Evolutionary conservation across 140 eudicot species (phyloP).

Genomic region (Artemisia princeps): DNA sequence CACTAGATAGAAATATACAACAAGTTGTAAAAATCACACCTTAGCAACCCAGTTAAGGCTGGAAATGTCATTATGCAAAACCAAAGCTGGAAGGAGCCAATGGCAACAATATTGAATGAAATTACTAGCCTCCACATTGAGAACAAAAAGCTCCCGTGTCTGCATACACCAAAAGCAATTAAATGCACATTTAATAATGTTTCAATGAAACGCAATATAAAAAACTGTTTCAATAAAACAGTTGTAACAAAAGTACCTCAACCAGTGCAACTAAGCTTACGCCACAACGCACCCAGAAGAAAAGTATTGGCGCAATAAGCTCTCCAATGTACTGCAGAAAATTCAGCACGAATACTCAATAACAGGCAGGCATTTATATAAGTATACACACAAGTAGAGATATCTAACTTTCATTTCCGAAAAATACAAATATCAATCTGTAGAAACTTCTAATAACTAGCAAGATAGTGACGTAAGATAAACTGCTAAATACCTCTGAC

Average conservation of each 20-base stretch:
- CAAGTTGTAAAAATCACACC: slow-evolving; percentile 35
- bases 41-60: slow-evolving; percentile 68
- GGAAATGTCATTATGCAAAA: slow-evolving; percentile 58
- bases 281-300: slow-evolving; percentile 86
- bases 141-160: slow-evolving; percentile 78
- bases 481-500: slow-evolving; percentile 53
- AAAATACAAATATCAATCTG: not conserved
- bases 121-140: slow-evolving; percentile 59
- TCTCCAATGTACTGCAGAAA: slow-evolving; percentile 79
- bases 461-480: slow-evolving; percentile 3
- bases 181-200: not conserved
- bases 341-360: not conserved
- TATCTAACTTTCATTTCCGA: not conserved
- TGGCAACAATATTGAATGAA: slow-evolving; percentile 78
- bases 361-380: slow-evolving; percentile 15
- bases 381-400: slow-evolving; percentile 19
- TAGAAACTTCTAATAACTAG: slow-evolving; percentile 3
- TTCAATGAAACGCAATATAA: not conserved
- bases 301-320: slow-evolving; percentile 74
- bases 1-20: slow-evolving; percentile 7
- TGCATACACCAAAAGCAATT: slow-evolving; percentile 31
- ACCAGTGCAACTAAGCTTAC: slow-evolving; percentile 75
- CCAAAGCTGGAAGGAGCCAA: slow-evolving; percentile 93
- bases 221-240: not conserved
- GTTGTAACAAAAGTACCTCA: slow-evolving; percentile 47